Conservation (phyloP, 352 stramenopile genomes). For the Phytophthora pinifolia region DNA sequence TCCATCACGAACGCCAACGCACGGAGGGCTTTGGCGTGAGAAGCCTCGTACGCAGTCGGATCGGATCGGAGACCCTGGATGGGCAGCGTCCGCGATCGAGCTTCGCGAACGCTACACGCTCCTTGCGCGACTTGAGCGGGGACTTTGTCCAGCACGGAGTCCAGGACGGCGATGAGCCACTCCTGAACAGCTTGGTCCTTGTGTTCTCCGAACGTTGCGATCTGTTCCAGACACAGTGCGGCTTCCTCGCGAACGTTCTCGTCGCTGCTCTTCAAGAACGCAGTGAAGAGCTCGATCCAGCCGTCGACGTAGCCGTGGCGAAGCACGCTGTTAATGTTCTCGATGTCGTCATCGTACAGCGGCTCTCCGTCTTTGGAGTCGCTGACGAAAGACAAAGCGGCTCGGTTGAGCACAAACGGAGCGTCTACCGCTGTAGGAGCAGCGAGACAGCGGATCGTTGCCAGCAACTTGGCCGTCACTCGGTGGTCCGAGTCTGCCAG, state of each 20-base stretch:
- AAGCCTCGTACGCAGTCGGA: slow-evolving; percentile 36
- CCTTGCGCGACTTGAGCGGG: slow-evolving; percentile 39
- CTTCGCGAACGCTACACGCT: slow-evolving; percentile 63
- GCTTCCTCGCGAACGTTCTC: slow-evolving; percentile 48
- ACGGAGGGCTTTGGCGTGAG: slow-evolving; percentile 58
- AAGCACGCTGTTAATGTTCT: slow-evolving; percentile 41
- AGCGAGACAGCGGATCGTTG: slow-evolving; percentile 52
- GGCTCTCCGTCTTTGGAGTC: slow-evolving; percentile 53
- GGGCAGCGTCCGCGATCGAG: slow-evolving; percentile 56
- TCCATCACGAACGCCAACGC: slow-evolving; percentile 64
- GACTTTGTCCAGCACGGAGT: slow-evolving; percentile 62
- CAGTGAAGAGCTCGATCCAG: slow-evolving; percentile 80
- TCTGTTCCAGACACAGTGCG: slow-evolving; percentile 57
- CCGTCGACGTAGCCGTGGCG: slow-evolving; percentile 62
- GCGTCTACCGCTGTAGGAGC: slow-evolving; percentile 8
- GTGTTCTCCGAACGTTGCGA: slow-evolving; percentile 42
- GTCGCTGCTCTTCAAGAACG: slow-evolving; percentile 56
- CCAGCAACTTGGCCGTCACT: slow-evolving; percentile 52
- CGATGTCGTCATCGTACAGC: slow-evolving; percentile 59
- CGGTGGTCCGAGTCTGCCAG: slow-evolving; percentile 40
- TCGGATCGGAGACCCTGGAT: slow-evolving; percentile 36
- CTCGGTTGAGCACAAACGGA: slow-evolving; percentile 45
- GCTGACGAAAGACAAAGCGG: slow-evolving; percentile 64
- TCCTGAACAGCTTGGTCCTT: slow-evolving; percentile 68
- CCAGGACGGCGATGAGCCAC: slow-evolving; percentile 73